phyloP scores from a whole-genome alignment of 768 basidiomycete genomes.

The Boletus rubescentipes region DNA sequence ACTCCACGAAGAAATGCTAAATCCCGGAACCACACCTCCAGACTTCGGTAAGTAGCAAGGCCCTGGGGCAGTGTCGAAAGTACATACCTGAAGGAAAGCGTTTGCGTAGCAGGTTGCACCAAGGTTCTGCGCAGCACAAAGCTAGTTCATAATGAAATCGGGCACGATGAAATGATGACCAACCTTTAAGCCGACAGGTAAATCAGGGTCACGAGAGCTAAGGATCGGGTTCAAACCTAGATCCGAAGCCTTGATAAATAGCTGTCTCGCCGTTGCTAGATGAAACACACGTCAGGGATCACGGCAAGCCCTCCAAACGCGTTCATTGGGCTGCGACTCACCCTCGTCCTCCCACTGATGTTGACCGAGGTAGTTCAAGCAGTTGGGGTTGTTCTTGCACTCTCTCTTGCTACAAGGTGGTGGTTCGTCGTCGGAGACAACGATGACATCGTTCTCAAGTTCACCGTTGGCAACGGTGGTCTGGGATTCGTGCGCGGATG shows the following conservation, averaged over 20 bases:
- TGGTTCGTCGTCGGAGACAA: constrained; percentile 67
- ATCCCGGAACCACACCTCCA: constrained; percentile 90
- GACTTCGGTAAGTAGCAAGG: constrained; percentile 4
- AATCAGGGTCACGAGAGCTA: constrained; percentile 46
- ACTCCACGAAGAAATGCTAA: constrained; percentile 78
- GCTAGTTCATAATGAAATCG: background rate
- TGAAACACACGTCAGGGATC: constrained; percentile 14
- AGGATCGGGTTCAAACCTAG: constrained; percentile 56
- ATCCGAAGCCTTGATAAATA: constrained; percentile 52
- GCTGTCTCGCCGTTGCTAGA: constrained; percentile 48
- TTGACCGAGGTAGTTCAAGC: constrained; percentile 86
- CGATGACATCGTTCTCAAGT: constrained; percentile 60
- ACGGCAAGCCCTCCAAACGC: constrained; percentile 4
- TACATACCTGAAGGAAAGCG: constrained; percentile 80
- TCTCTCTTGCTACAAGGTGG: constrained; percentile 54
- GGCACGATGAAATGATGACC: constrained; percentile 6
- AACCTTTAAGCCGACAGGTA: constrained; percentile 81
- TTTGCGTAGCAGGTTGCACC: constrained; percentile 98
- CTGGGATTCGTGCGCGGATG: constrained; percentile 9
- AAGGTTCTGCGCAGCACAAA: constrained; percentile 61
- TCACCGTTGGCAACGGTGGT: constrained; percentile 37
- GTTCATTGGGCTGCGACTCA: constrained; percentile 27
- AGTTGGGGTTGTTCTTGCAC: constrained; percentile 80
- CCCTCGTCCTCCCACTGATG: constrained; percentile 78
- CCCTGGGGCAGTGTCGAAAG: background rate